Percentiles rank a stretch among this genome's conserved stretches.
Evolutionary conservation across 352 stramenopile genomes (phyloP).

Genomic region (Pythium volutum): DNA sequence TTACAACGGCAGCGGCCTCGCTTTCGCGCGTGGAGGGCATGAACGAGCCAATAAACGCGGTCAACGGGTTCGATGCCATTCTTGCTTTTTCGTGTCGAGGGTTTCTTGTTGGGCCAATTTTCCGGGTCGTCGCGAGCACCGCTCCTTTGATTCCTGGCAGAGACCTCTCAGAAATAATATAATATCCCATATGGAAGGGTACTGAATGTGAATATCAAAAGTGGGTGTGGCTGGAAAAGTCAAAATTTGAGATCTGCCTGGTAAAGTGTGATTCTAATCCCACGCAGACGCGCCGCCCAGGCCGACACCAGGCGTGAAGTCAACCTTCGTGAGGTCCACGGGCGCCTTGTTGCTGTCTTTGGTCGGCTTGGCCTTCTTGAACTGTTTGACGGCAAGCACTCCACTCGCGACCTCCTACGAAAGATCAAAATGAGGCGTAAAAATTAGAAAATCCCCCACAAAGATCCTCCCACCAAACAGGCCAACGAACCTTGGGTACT

Average conservation of each 20-base stretch:
- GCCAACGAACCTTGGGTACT: slow-evolving; percentile 36
- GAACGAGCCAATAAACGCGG: slow-evolving; percentile 65
- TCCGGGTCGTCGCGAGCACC: slow-evolving; percentile 20
- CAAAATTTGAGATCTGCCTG: slow-evolving; percentile 10
- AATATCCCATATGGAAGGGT: slow-evolving; percentile 15
- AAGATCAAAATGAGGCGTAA: slow-evolving; percentile 2
- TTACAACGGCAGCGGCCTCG: slow-evolving; percentile 49
- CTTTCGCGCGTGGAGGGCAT: slow-evolving; percentile 51
- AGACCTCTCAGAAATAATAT: slow-evolving; percentile 8
- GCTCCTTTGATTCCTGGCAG: slow-evolving; percentile 22
- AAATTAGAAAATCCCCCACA: not conserved
- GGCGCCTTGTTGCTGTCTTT: slow-evolving; percentile 23
- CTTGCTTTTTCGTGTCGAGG: slow-evolving; percentile 8
- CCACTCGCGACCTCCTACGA: slow-evolving; percentile 62
- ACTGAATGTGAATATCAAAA: slow-evolving; percentile 12
- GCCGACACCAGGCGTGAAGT: slow-evolving; percentile 64
- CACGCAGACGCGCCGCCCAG: slow-evolving; percentile 69
- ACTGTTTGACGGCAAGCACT: slow-evolving; percentile 72
- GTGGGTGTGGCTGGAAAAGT: not conserved
- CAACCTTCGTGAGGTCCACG: slow-evolving; percentile 59
- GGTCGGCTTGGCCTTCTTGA: slow-evolving; percentile 62
- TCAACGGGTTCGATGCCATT: slow-evolving; percentile 68
- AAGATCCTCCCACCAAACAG: not conserved
- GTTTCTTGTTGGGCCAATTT: slow-evolving; percentile 12
- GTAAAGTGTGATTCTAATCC: slow-evolving; percentile 37